These are phyloP conservation scores for Achlya hypogyna DNA, from an alignment of 352 stramenopile genomes.

Conservation along the genomic window DNA sequence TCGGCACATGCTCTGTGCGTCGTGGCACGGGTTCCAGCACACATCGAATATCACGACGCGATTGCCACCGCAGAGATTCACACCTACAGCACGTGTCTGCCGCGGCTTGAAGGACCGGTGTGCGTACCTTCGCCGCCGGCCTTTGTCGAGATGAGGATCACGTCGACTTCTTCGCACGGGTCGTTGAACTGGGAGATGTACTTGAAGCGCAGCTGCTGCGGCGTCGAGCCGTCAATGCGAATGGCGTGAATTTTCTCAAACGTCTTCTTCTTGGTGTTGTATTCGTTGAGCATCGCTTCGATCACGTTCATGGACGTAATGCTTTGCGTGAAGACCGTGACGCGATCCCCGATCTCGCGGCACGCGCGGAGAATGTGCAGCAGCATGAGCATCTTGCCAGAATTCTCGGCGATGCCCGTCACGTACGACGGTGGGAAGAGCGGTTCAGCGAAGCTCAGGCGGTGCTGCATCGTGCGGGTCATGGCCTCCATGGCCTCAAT, in stretches of 20 bases:
- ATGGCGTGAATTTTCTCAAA: constrained; percentile 48
- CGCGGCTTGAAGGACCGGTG: background rate
- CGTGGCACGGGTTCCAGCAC: constrained; percentile 88
- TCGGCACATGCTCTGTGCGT: constrained; percentile 89
- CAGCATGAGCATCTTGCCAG: constrained; percentile 81
- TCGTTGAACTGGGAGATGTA: constrained; percentile 81
- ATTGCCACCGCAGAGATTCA: constrained; percentile 84
- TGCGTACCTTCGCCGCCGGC: constrained; percentile 64
- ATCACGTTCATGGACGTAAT: constrained; percentile 80
- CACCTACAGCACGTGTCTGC: constrained; percentile 18
- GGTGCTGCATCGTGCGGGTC: constrained; percentile 28
- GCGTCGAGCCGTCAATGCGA: constrained; percentile 75
- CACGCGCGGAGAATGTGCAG: constrained; percentile 69
- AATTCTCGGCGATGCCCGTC: constrained; percentile 43
- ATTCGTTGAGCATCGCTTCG: constrained; percentile 49
- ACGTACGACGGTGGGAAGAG: constrained; percentile 52
- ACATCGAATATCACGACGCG: constrained; percentile 89
- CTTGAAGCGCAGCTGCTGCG: constrained; percentile 66
- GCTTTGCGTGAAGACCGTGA: constrained; percentile 86
- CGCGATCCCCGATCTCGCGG: constrained; percentile 62
- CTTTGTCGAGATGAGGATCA: constrained; percentile 85
- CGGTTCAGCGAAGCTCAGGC: constrained; percentile 54
- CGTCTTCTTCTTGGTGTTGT: constrained; percentile 44
- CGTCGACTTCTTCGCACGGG: constrained; percentile 59
- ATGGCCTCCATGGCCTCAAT: constrained; percentile 18